Evolutionary conservation across 805 yeast species (phyloP).

Genomic region (Candida manassasensis): DNA sequence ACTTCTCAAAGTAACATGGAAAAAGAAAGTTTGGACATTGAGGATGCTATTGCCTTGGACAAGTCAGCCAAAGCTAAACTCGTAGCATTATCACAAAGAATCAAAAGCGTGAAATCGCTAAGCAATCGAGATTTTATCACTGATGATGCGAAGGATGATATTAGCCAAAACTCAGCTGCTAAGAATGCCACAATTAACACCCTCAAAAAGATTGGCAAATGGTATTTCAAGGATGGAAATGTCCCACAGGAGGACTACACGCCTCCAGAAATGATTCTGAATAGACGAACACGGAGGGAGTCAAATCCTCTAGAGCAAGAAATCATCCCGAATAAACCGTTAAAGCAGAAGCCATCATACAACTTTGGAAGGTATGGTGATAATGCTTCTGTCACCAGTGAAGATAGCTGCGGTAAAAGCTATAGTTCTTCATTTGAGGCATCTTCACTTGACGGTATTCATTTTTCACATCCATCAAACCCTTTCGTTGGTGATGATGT

Average conservation of each 20-base stretch:
- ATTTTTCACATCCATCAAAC: not conserved
- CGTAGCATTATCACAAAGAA: slow-evolving; percentile 21
- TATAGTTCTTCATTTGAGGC: not conserved
- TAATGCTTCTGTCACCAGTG: slow-evolving; percentile 1
- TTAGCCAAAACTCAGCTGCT: slow-evolving; percentile 4
- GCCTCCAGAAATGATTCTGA: slow-evolving; percentile 68
- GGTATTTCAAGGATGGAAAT: slow-evolving; percentile 55
- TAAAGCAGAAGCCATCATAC: slow-evolving; percentile 14
- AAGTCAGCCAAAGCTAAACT: slow-evolving; percentile 17
- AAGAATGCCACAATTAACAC: slow-evolving; percentile 28
- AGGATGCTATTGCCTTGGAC: not conserved
- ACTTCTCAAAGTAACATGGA: not conserved
- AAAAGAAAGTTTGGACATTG: not conserved
- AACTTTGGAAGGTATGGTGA: slow-evolving; percentile 15
- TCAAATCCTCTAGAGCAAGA: slow-evolving; percentile 4
- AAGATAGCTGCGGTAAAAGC: slow-evolving; percentile 1
- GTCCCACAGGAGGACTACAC: slow-evolving; percentile 21
- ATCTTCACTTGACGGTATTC: not conserved
- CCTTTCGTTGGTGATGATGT: not conserved
- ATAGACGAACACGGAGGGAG: slow-evolving; percentile 39
- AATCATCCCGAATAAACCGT: not conserved
- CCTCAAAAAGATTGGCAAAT: slow-evolving; percentile 57
- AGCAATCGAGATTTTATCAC: slow-evolving; percentile 20
- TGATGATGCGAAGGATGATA: slow-evolving; percentile 7
- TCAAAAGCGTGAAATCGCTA: slow-evolving; percentile 21